phyloP scores from a whole-genome alignment of 495 filamentous ascomycete species.

The Penicillium canariense region DNA sequence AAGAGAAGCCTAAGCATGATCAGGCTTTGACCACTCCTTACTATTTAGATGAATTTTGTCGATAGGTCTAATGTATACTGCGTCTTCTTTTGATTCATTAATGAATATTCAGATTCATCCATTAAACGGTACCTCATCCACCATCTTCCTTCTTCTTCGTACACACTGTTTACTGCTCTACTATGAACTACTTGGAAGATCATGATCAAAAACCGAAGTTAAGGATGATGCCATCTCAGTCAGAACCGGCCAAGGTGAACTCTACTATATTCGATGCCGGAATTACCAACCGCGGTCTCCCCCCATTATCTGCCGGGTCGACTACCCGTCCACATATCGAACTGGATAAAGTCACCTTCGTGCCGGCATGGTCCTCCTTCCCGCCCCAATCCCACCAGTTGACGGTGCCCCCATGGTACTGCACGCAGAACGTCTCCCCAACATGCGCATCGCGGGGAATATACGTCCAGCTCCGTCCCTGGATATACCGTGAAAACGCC shows the following conservation, averaged over 20 bases:
- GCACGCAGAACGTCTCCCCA: background rate
- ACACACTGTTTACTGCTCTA: too few relatives aligned
- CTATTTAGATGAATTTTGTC: background rate
- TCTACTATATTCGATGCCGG: background rate
- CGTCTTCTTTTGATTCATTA: background rate
- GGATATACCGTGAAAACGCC: background rate
- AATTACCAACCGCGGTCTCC: background rate
- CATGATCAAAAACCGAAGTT: too few relatives aligned
- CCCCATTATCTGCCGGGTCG: background rate
- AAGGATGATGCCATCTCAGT: too few relatives aligned
- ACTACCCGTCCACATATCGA: background rate
- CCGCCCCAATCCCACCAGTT: background rate
- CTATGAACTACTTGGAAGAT: too few relatives aligned
- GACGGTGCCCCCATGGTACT: background rate
- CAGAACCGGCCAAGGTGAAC: background rate
- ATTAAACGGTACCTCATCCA: too few relatives aligned
- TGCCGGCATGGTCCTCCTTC: background rate
- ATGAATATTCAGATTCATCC: too few relatives aligned
- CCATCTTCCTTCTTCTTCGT: too few relatives aligned
- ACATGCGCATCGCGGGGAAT: background rate
- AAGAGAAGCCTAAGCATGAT: background rate
- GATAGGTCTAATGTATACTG: background rate
- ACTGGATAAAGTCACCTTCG: background rate
- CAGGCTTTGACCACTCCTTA: constrained; percentile 6
- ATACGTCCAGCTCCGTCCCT: background rate